Evolutionary conservation across 2,329 filamentous ascomycete species (phyloP), one percentile per base, ranked within the genome.

Genomic region (Monosporascus sp.): DNA sequence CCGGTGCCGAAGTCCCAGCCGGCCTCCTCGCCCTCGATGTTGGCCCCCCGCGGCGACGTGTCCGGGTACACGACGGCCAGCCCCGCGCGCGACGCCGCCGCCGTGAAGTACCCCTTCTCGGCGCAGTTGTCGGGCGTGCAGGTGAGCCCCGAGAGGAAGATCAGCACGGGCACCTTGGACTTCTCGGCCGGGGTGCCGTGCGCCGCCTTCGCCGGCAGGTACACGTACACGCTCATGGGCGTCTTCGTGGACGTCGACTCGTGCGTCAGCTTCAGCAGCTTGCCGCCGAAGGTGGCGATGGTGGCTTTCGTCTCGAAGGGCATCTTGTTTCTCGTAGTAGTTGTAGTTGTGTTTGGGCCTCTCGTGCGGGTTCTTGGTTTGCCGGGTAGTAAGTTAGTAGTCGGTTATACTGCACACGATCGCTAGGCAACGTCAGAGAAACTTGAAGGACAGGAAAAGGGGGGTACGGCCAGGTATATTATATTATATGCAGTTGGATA

Each of bases 21-120:
- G 59, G 96, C 93, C 65, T 95, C 85, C 77, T 97, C 92, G 64
- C 90, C 91, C 35, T 86, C 75, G 56, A 96, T 85, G 62, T 85
- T 76, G 47, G 94, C 80, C 2, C 93, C 93, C 52, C 93, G 84
- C 53, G 94, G 94, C 53, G 89, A 95, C 22, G 94, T 99, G 75
- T 99, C 94, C 1, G 94, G 94, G 75, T 91, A 97, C 51, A 97
- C 82, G 53, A 99, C 75, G n/a, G 94, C 94, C 69, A 99, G 89
- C 65, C 89, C 89, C 68, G 85, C 87, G 63, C 85, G 78, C 53
- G 85, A 81, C 47, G 94, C 94, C 58, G 83, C 82, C 63, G 88
- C 84, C 69, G 97, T 92, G 73, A 99, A 89, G 79, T 97, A 97
- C 50, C 92, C 94, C 68, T 88, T 87, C 65, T 92, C 83, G 35